Evolutionary conservation across 179 eudicot genomes (phyloP), one percentile per base, ranked within the genome.

Genomic region (Silene vulgaris): DNA sequence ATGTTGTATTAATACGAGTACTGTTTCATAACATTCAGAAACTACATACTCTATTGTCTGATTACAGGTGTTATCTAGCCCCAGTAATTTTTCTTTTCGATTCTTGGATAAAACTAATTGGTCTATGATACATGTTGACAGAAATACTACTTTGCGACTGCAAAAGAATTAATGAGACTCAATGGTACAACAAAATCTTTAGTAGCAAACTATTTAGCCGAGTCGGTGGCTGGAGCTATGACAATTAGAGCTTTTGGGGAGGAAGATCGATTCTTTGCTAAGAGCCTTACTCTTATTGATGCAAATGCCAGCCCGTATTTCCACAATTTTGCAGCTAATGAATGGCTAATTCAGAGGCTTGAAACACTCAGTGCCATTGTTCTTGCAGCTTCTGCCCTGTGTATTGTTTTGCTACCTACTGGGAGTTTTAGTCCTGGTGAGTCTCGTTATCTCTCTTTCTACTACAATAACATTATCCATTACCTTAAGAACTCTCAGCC

Each of bases 171-270:
- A 83, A 91, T 91, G 92, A 84, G 97, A 77, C 83, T 91, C 66
- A 91, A 91, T 78, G 97, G 97, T 19, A 91, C 97, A 50, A 91
- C 95, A 71, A 91, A 91, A 78, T 90, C 97, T 26, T 78, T 87
- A 48, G 89, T 91, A 13, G 95, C 92, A 16, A 90, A 87, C 82
- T 92, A 88, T 80, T 81, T 90, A 14, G 88, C 97, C 37, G 96
- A 92, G 80, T 87, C 96, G n/a, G 81, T 89, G 43, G 88, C 93
- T 7, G 97, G 97, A 29, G 89, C 89, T 66, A 85, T 81, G 72
- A 85, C 85, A 12, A 90, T 92, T 52, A 84, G 96, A 82, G 96
- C 97, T 65, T 92, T 92, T 63, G 81, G 82, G 75, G 88, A 87
- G 84, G 93, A 90, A 74, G 93, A 87, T 14, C 87, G 91, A 1